Evolutionary conservation across 129 eudicot genomes (phyloP).

Genomic region (Flaveria sonorensis): DNA sequence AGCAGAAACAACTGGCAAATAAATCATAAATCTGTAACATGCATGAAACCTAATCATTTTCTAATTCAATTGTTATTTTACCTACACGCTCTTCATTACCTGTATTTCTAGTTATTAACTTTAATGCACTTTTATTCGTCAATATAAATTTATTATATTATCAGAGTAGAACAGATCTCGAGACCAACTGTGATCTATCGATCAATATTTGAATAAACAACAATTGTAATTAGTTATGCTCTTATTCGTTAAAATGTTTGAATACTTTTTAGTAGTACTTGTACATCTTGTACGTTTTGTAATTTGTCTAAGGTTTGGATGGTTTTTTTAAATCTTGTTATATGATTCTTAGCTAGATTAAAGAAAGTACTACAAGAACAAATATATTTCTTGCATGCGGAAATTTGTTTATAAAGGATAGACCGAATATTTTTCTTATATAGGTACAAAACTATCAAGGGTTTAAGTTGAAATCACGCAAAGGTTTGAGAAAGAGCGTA

Average conservation of each 20-base stretch:
- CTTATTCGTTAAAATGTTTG: neutral
- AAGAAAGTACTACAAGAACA: too few species aligned
- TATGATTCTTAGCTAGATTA: too few species aligned
- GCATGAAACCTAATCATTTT: constrained; percentile 31
- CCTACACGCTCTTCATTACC: constrained; percentile 18
- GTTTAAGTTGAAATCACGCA: too few species aligned
- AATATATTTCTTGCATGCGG: too few species aligned
- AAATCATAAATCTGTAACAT: constrained; percentile 31
- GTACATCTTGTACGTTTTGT: neutral
- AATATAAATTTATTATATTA: neutral
- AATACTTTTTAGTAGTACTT: neutral
- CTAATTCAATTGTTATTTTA: constrained; percentile 18
- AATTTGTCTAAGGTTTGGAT: too few species aligned
- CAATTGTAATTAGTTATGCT: neutral
- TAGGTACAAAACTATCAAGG: too few species aligned
- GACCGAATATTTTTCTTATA: too few species aligned
- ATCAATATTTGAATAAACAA: neutral
- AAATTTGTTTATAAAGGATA: too few species aligned
- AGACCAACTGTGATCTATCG: neutral
- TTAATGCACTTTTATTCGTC: neutral
- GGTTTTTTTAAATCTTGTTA: too few species aligned
- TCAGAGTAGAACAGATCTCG: constrained; percentile 16
- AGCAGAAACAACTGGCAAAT: constrained; percentile 43
- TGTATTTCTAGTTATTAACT: neutral
- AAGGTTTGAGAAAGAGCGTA: too few species aligned